Base-by-base conservation (phyloP, 352 stramenopile species). In the Globisporangium parvum region DNA sequence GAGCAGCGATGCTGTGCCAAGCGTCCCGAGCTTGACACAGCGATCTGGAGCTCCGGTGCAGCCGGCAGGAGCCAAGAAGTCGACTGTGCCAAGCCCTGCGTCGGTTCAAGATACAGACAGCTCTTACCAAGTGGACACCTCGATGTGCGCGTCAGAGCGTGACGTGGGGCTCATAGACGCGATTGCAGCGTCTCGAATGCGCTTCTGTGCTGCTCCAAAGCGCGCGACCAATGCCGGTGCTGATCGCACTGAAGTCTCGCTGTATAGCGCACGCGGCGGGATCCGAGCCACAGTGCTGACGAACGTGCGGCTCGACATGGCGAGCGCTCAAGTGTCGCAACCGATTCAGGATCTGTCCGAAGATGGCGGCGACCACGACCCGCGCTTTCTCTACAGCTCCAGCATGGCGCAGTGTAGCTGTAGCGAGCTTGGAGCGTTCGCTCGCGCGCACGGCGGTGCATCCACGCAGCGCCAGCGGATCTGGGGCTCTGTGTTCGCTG, bases 281-380 rank as follows among this genome's bases (percentile, higher is more conserved):
- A 61, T 85, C 31, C 47, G 41, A 1, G 66, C 58, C n/a, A 61
- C 70, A 5, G 62, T 70, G 15, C 76, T 85, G 48, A 48, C 68
- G 26, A 74, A 85, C 31, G 51, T 91, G 5, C 69, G 65, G 53
- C 45, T 89, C 18, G 74, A 91, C 53, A 53, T 91, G 11, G 28
- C 53, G 0, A 44, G 31, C n/a, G 69, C 69, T 0, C 37, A 67
- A 11, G 57, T 73, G 10, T 28, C 62, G n/a, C 37, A 42, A 14
- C 62, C 65, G 20, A 77, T 77, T 47, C 35, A 48, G 6, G 57
- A 64, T 23, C 33, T 77, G 12, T 59, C 66, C 0, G 37, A 70
- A 54, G 57, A 71, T 51, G 55, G 73, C 57, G 62, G 63, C 1
- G 28, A 66, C 4, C 71, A 87, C 46, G 66, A 78, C 35, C 70